Evolutionary conservation across 306 rosid genomes (phyloP).

Genomic region (Vigna mungo): DNA sequence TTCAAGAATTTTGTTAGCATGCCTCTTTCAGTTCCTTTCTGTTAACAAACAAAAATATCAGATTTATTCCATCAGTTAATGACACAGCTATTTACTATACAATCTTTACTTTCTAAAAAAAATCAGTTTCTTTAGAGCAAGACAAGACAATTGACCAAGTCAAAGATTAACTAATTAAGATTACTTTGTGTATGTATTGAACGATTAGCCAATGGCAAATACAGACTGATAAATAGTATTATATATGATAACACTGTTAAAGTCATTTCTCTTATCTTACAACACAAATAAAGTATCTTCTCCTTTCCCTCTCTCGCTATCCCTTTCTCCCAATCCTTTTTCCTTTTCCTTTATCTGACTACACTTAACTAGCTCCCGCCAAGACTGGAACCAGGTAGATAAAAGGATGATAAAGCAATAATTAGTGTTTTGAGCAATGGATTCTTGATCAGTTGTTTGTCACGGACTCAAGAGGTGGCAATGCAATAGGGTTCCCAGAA

Average conservation of each 20-base stretch:
- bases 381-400: conserved; percentile 50
- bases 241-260: conserved; percentile 45
- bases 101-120: too few species aligned
- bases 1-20: neutral
- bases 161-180: conserved; percentile 51
- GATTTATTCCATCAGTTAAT: too few species aligned
- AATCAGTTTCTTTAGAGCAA: neutral
- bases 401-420: conserved; percentile 44
- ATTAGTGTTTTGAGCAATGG: conserved; percentile 47
- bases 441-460: conserved; percentile 38
- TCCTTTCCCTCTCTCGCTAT: neutral
- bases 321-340: conserved; percentile 25
- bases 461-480: conserved; percentile 73
- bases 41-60: neutral
- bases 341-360: conserved; percentile 57
- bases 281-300: conserved; percentile 46
- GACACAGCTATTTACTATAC: too few species aligned
- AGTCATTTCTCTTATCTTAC: conserved; percentile 47
- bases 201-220: conserved; percentile 7
- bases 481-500: conserved; percentile 83
- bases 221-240: neutral
- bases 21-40: neutral
- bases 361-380: conserved; percentile 41
- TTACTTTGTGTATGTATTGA: conserved; percentile 32
- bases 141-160: conserved; percentile 56